These are phyloP conservation scores for Hypomontagnella submonticulosa DNA, from an alignment of 495 filamentous ascomycete species.

Conservation along the genomic window DNA sequence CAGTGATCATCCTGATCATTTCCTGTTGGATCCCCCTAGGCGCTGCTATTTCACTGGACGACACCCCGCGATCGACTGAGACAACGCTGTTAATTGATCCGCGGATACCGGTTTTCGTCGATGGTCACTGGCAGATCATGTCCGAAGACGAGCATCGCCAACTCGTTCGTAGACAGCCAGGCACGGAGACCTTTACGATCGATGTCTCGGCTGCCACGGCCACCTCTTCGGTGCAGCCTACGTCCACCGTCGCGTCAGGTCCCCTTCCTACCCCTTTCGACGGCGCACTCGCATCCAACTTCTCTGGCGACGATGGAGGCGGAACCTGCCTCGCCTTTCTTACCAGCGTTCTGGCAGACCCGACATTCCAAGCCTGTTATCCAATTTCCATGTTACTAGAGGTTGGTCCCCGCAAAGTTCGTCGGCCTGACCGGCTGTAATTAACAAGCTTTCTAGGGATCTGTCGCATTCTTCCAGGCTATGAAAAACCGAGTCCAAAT, in stretches of 20 bases:
- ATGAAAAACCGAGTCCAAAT: constrained; percentile 71
- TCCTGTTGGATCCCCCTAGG: constrained; percentile 49
- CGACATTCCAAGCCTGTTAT: constrained; percentile 73
- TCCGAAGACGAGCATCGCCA: constrained; percentile 48
- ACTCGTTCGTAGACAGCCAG: constrained; percentile 29
- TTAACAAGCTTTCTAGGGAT: constrained; percentile 58
- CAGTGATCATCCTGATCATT: constrained; percentile 49
- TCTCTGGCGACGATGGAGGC: constrained; percentile 54
- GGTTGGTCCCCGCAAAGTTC: constrained; percentile 53
- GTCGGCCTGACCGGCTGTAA: background rate
- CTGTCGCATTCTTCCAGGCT: constrained; percentile 77
- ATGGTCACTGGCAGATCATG: constrained; percentile 54
- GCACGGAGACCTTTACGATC: constrained; percentile 50
- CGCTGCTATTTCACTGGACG: constrained; percentile 45
- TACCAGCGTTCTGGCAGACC: constrained; percentile 69
- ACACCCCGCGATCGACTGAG: constrained; percentile 46
- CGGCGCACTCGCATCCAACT: constrained; percentile 74
- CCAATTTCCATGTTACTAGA: constrained; percentile 79
- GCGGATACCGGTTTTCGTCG: constrained; percentile 45
- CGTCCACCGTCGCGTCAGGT: constrained; percentile 44
- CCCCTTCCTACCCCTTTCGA: constrained; percentile 78
- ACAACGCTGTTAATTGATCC: constrained; percentile 52
- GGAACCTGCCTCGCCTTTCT: constrained; percentile 74
- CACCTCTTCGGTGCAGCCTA: constrained; percentile 39
- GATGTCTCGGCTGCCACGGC: constrained; percentile 50